A percentile compares a stretch with the other conserved stretches of the same genome.
These are phyloP conservation scores for Penicillium sp. DNA, from an alignment of 2,329 filamentous ascomycete genomes.

Conservation along the genomic window DNA sequence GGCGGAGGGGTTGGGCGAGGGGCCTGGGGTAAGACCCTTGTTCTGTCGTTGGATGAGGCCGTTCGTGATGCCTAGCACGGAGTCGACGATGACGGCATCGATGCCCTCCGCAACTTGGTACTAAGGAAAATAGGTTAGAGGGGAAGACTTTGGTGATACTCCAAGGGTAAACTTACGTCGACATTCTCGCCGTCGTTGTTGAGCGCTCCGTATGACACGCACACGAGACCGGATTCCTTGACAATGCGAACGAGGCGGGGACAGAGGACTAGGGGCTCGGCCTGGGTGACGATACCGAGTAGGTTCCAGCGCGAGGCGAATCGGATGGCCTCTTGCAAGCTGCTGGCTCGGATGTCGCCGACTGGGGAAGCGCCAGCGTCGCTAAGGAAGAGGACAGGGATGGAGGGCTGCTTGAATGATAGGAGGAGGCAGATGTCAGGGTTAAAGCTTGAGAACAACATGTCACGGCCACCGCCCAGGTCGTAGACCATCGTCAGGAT, in stretches of 20 bases:
- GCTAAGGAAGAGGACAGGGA: conserved; percentile 90
- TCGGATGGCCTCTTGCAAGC: conserved; percentile 90
- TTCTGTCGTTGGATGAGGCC: conserved; percentile 65
- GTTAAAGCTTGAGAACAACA: conserved; percentile 97
- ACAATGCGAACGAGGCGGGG: conserved; percentile 88
- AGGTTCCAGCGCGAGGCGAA: conserved; percentile 96
- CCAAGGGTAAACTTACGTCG: conserved; percentile 61
- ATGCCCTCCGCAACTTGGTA: conserved; percentile 93
- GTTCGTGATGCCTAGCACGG: conserved; percentile 87
- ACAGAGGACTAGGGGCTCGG: conserved; percentile 83
- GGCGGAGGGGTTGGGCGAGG: conserved; percentile 22
- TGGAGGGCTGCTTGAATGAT: conserved; percentile 95
- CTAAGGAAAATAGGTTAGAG: conserved; percentile 43
- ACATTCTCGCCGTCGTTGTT: conserved; percentile 90
- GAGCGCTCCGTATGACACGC: conserved; percentile 86
- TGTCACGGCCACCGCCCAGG: conserved; percentile 75
- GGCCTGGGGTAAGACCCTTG: conserved; percentile 27
- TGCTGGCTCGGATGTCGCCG: conserved; percentile 86
- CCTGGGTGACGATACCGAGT: conserved; percentile 85
- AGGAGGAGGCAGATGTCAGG: conserved; percentile 93
- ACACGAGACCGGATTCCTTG: conserved; percentile 90
- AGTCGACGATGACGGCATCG: conserved; percentile 96
- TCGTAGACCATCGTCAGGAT: conserved; percentile 90
- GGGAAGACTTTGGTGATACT: background rate
- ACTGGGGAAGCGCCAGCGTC: conserved; percentile 82